phyloP scores from a whole-genome alignment of 202 grass and related monocot species.

The Dendrocalamus latiflorus region DNA sequence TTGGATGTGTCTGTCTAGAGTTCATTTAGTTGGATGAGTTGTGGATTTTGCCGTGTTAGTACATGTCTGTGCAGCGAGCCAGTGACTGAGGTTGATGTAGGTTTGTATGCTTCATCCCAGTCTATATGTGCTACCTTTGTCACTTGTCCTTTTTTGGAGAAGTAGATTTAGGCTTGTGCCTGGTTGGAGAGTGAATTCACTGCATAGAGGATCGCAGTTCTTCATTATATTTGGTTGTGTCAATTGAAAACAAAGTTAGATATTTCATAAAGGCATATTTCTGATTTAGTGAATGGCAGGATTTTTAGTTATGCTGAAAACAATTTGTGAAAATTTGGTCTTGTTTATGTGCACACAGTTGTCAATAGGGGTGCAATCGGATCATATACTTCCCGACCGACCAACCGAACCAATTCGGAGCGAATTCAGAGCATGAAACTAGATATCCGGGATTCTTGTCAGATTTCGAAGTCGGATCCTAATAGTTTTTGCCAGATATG shows the following conservation, averaged over 20 bases:
- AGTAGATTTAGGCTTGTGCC: neutral
- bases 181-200: neutral
- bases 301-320: neutral
- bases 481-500: too few relatives aligned
- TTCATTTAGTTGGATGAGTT: neutral
- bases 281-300: neutral
- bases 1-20: neutral
- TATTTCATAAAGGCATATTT: neutral
- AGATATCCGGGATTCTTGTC: too few relatives aligned
- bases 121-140: neutral
- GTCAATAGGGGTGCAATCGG: neutral
- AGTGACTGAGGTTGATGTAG: neutral
- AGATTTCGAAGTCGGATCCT: too few relatives aligned
- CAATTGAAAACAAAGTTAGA: neutral
- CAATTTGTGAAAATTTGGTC: neutral
- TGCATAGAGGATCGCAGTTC: too few relatives aligned
- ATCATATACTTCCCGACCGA: too few relatives aligned
- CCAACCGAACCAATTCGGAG: too few relatives aligned
- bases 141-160: neutral
- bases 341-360: neutral
- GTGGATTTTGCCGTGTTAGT: neutral
- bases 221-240: neutral
- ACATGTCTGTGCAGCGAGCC: too few relatives aligned
- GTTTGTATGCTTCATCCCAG: neutral
- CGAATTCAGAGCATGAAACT: too few relatives aligned